A percentile compares a stretch with the other conserved stretches of the same genome.
phyloP scores from a whole-genome alignment of 2,329 filamentous ascomycete genomes.

The Nannizziopsis barbatae region DNA sequence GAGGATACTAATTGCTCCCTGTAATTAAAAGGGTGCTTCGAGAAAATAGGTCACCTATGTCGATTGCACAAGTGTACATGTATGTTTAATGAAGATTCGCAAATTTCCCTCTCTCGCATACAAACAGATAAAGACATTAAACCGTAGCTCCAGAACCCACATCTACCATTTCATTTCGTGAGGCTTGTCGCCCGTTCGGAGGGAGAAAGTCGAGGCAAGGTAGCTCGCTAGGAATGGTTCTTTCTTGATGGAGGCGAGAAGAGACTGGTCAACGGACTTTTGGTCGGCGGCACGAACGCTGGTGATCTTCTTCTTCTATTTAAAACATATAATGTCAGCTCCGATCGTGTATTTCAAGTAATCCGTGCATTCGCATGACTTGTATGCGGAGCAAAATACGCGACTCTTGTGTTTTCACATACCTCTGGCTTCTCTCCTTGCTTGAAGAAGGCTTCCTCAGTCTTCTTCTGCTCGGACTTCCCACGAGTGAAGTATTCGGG shows the following conservation, averaged over 20 bases:
- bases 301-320: slow-evolving; percentile 91
- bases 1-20: slow-evolving; percentile 12
- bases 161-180: slow-evolving; percentile 98
- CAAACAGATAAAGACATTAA: slow-evolving; percentile 10
- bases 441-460: slow-evolving; percentile 99
- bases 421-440: slow-evolving; percentile 97
- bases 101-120: slow-evolving; percentile 14
- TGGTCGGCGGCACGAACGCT: slow-evolving; percentile 91
- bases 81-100: slow-evolving; percentile 10
- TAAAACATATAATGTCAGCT: slow-evolving; percentile 28
- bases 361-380: not conserved
- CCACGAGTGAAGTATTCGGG: slow-evolving; percentile 93
- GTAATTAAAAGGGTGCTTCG: slow-evolving; percentile 6
- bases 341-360: slow-evolving; percentile 15
- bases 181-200: slow-evolving; percentile 98
- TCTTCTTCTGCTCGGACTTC: slow-evolving; percentile 84
- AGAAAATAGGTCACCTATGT: slow-evolving; percentile 12
- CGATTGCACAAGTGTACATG: slow-evolving; percentile 14
- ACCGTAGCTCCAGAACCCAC: slow-evolving; percentile 8
- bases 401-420: slow-evolving; percentile 31
- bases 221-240: slow-evolving; percentile 87
- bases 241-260: slow-evolving; percentile 96
- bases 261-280: slow-evolving; percentile 95
- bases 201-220: slow-evolving; percentile 91
- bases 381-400: slow-evolving; percentile 2